These are phyloP conservation scores for Tuber umbilicatum DNA, from an alignment of 495 filamentous ascomycete species.

Conservation along the genomic window DNA sequence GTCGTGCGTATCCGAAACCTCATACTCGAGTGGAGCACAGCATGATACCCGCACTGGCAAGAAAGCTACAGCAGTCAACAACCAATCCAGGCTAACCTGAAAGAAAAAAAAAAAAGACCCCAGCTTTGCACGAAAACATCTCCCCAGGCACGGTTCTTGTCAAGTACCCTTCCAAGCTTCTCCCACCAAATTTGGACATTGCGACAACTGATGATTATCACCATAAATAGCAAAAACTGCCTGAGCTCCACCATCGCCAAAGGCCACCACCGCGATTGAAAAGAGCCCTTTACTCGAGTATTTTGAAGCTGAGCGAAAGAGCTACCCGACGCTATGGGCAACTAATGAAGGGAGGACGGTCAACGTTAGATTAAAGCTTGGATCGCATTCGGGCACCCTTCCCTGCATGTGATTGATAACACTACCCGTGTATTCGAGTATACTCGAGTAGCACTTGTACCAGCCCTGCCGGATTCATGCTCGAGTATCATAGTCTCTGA, in stretches of 20 bases:
- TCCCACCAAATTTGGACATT: neutral
- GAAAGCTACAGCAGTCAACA: neutral
- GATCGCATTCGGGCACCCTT: neutral
- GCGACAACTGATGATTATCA: neutral
- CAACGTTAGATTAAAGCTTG: neutral
- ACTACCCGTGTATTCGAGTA: no score
- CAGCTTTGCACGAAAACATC: neutral
- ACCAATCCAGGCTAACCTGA: neutral
- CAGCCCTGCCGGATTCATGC: neutral
- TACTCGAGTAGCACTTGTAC: neutral
- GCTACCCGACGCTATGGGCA: neutral
- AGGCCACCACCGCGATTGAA: neutral
- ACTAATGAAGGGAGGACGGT: neutral
- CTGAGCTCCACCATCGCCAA: neutral
- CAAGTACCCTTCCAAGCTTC: neutral
- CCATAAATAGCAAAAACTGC: neutral
- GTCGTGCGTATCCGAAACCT: neutral
- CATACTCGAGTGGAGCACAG: neutral
- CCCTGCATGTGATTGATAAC: neutral
- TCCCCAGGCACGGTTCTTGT: neutral
- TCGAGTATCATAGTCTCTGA: no score
- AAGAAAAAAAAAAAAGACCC: neutral
- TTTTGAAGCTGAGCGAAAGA: neutral
- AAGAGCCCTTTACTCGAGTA: neutral
- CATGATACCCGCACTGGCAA: neutral